phyloP scores from a whole-genome alignment of 2,329 filamentous ascomycete species.

The Pseudopyrenochaeta lycopersici region DNA sequence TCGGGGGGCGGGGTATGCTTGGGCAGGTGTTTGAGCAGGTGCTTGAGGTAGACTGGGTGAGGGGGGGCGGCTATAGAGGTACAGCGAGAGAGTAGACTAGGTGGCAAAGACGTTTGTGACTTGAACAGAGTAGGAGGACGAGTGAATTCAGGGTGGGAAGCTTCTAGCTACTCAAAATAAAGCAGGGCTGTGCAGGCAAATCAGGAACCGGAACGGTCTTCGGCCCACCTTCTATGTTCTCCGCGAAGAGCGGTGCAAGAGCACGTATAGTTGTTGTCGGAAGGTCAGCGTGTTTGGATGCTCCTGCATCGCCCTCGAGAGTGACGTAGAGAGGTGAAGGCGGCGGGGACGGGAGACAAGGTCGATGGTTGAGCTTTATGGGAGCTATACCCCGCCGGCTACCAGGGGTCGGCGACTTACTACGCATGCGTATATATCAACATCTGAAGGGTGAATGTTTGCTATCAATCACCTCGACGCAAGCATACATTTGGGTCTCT shows the following conservation, averaged over 20 bases:
- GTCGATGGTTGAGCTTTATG: conserved; percentile 14
- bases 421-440: conserved; percentile 18
- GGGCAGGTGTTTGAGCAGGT: background rate
- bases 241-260: conserved; percentile 37
- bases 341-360: background rate
- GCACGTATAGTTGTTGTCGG: conserved; percentile 29
- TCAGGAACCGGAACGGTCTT: conserved; percentile 12
- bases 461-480: background rate
- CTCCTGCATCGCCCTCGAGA: conserved; percentile 38
- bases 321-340: conserved; percentile 15
- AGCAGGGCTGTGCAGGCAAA: conserved; percentile 12
- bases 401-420: conserved; percentile 9
- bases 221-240: conserved; percentile 14
- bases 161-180: conserved; percentile 11
- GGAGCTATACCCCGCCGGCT: conserved; percentile 23
- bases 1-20: background rate
- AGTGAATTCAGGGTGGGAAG: conserved; percentile 12
- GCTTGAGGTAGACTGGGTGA: background rate
- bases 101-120: background rate
- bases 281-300: conserved; percentile 15
- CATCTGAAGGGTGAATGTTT: conserved; percentile 10
- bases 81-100: conserved; percentile 1
- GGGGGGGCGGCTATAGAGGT: background rate
- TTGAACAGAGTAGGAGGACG: conserved; percentile 10
- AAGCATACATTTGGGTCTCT: conserved; percentile 10